Base-by-base conservation (phyloP, 2,329 filamentous ascomycete species). In the Cercospora nicotianae region DNA sequence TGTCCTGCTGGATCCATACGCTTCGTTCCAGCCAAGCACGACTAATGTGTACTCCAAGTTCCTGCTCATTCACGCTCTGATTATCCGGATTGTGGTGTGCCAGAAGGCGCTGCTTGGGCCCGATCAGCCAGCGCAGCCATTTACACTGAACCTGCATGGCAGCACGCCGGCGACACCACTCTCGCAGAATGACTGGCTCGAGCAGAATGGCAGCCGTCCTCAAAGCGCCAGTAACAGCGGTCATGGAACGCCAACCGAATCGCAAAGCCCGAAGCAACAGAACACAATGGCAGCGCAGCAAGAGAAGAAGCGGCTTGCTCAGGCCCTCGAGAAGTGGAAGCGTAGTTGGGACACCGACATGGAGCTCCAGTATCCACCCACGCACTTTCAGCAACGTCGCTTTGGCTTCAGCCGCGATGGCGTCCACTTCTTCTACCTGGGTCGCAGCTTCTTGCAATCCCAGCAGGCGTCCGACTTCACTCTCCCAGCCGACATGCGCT, bases 11-110 rank as follows among this genome's bases (percentile, higher is more conserved):
- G 84, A 90, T 69, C 80, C 81, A 5, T 85, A 82, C 9, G 84
- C 86, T 70, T 83, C 86, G 59, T 87, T 92, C 64, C 86, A 87
- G 66, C 86, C 87, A 3, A 86, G 87, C 55, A 86, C 86, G 23
- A 92, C 90, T 1, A 93, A 92, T 72, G 81, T 90, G 2, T 91
- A 89, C 74, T 89, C 88, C 39, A 93, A 93, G 75, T 92, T 92
- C 73, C 86, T 93, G 65, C 79, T 93, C 58, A 87, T 93, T 7
- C 90, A 93, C 74, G 87, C 86, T 12, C 81, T 93, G 63, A 83
- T 91, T 65, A 83, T 87, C 5, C 84, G 91, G 70, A 86, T 92
- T 70, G 87, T 83, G 80, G 79, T 81, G 64, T 79, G 81, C 51
- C 84, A 85, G 72, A 83, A 81, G 69, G 73, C 81, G 16, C 60